Base-by-base conservation (phyloP, 441 rosid species). In the Macaranga tanarius region DNA sequence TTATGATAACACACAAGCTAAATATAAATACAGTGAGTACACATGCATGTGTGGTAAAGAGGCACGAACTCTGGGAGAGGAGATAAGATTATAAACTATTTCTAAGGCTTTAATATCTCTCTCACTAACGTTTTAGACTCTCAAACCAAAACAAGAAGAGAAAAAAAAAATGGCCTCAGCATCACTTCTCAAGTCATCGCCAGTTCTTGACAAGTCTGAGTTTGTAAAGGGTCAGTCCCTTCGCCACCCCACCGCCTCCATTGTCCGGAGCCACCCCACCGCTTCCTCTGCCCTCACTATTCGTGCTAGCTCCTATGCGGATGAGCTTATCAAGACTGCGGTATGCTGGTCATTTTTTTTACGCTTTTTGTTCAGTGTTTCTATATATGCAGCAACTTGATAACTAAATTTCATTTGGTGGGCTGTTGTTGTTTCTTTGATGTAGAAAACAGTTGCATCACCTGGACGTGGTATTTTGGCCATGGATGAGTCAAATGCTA, bases 401-500 rank as follows among this genome's bases (percentile, higher is more conserved):
- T 50, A 13, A 50, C 5, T 50, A 3, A 51, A 16, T 51, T 16
- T 51, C 9, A 19, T 55, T 54, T 40, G 26, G 17, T 72, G 47
- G 25, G 22, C 11, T 45, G 28, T 42, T 38, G 58, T 25, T 60
- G 64, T 65, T 51, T 66, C 28, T 31, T 73, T 70, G 63, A 57
- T 63, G 56, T 50, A 93, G 98, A 93, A 91, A 90, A 92, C 93
- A 7, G 28, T 92, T 55, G 98, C 97, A 56, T 92, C 97, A 2
- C 98, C 98, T 0, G 98, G 97, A 34, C 92, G 93, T 69, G 98
- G 97, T 75, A 91, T 93, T 62, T 80, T 93, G 88, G 97, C 97
- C 64, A 93, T 93, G 98, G 98, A 93, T 38, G 97, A 93, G 85
- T 93, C 97, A 0, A 93, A 91, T 69, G 98, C 98, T 52, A 93